Base-by-base conservation (phyloP, 768 basidiomycete genomes). In the Phaffia australis region DNA sequence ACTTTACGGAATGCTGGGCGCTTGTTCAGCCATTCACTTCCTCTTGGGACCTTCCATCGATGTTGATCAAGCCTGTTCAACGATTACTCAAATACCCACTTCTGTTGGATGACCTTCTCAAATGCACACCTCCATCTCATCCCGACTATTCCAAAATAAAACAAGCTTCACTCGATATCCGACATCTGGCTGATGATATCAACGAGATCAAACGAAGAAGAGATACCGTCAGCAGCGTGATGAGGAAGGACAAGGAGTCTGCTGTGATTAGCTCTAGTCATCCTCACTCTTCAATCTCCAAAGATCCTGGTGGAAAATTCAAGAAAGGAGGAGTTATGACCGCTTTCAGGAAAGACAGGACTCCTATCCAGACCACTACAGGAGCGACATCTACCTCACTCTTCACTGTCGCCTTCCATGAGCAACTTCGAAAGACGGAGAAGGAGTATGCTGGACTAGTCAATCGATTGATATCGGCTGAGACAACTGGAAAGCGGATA, bases 141-240 rank as follows among this genome's bases (percentile, higher is more conserved):
- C 76, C 77, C 5, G 77, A 77, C 56, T 75, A 76, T 68, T 73
- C 73, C 65, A 68, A 70, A 42, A 72, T 77, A 67, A 64, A 72
- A 58, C 65, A 73, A 84, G 68, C 82, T 76, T 56, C 79, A 78
- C 55, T 76, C 78, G 69, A 70, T 30, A 70, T 75, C 23, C 54
- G 70, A 19, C 49, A 70, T 1, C 77, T 89, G 46, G 74, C 80
- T 4, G 81, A 83, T 59, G 83, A 85, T 65, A 80, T 88, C 56
- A 76, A 78, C n/a, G 86, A 87, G 71, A 83, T 91, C 29, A 84
- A 82, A 69, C 79, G 81, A 62, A 81, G 91, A 64, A 92, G 91
- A 67, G 87, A 91, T 67, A 86, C 74, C 1, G 77, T 76, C 3
- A 74, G 73, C 15, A 68, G 71, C 25, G 72, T 74, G 25, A 73